Base-by-base conservation (phyloP, 2,329 filamentous ascomycete species). In the Colletotrichum incanum region DNA sequence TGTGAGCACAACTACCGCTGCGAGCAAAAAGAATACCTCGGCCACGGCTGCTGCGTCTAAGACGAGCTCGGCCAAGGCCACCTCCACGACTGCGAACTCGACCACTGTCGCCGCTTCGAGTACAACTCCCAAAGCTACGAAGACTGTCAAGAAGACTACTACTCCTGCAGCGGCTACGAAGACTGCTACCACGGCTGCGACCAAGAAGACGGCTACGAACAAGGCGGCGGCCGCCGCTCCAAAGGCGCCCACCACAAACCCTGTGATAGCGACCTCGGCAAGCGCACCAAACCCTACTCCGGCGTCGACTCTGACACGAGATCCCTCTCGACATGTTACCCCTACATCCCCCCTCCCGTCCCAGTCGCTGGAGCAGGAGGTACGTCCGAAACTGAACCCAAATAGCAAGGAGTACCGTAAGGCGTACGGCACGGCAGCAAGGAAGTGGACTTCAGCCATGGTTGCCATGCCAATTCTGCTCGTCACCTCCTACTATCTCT, bases 401-500 rank as follows among this genome's bases (percentile, higher is more conserved):
- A 78, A 78, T 28, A 83, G 82, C 67, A 78, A 81, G 47, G 82
- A 84, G 54, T 87, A 85, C 74, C 79, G 83, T 75, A 76, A 76
- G 72, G 81, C 84, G 50, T 88, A 86, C 76, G 83, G 85, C 65
- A 75, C 76, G 47, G 83, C 85, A 39, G 82, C 84, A 66, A 78
- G 85, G 70, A 85, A 83, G 75, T 89, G 86, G 82, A 79, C 83
- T 3, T 79, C 81, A 28, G 73, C 83, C 9, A 86, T 90, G 74
- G 83, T 90, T 66, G 87, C 86, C 31, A 75, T 89, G 79, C 88
- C 88, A 2, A 84, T 90, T 41, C 75, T 89, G 5, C 72, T 90
- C 18, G 87, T 90, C 61, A 88, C 86, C 34, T 89, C 88, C 28
- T 90, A 88, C 73, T 84, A 84, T 63, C 77, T 90, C 3, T 90